These are phyloP conservation scores for Chaetomiaceae sp. DNA, from an alignment of 2,329 filamentous ascomycete species.

Conservation along the genomic window DNA sequence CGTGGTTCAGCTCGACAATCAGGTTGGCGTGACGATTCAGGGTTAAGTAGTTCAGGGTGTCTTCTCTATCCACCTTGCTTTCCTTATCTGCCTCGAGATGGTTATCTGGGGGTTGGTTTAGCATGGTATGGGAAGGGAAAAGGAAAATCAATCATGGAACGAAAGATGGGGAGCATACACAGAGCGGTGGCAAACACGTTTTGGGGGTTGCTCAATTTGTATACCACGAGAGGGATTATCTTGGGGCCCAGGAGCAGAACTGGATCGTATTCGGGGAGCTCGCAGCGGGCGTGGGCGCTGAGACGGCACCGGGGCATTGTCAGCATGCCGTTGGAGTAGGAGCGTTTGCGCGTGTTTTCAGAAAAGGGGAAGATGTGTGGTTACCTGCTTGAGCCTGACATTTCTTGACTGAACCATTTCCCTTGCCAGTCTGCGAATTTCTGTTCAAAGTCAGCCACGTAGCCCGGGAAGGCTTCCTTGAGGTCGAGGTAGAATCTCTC, in stretches of 20 bases:
- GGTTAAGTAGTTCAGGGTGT: slow-evolving; percentile 2
- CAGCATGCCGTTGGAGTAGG: not conserved
- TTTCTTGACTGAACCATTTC: not conserved
- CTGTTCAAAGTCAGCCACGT: not conserved
- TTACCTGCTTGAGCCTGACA: not conserved
- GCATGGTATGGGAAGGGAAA: too few relatives aligned
- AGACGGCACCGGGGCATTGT: not conserved
- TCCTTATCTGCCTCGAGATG: slow-evolving; percentile 1
- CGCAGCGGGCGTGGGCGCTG: not conserved
- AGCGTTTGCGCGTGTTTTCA: too few relatives aligned
- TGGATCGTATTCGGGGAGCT: slow-evolving; percentile 5
- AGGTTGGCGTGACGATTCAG: slow-evolving; percentile 11
- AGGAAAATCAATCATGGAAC: too few relatives aligned
- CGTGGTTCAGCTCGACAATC: slow-evolving; percentile 9
- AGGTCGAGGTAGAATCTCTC: not conserved
- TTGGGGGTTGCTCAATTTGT: not conserved
- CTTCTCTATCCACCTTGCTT: not conserved
- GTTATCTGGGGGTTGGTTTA: not conserved
- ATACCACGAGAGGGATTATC: slow-evolving; percentile 1
- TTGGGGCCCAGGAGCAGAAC: slow-evolving; percentile 3
- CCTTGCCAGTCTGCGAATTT: slow-evolving; percentile 1
- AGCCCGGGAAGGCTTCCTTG: not conserved
- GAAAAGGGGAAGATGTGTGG: too few relatives aligned
- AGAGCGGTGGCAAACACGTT: slow-evolving; percentile 2
- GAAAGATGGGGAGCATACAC: not conserved